These are phyloP conservation scores for Pythium insidiosum DNA, from an alignment of 352 stramenopile species.

Conservation along the genomic window DNA sequence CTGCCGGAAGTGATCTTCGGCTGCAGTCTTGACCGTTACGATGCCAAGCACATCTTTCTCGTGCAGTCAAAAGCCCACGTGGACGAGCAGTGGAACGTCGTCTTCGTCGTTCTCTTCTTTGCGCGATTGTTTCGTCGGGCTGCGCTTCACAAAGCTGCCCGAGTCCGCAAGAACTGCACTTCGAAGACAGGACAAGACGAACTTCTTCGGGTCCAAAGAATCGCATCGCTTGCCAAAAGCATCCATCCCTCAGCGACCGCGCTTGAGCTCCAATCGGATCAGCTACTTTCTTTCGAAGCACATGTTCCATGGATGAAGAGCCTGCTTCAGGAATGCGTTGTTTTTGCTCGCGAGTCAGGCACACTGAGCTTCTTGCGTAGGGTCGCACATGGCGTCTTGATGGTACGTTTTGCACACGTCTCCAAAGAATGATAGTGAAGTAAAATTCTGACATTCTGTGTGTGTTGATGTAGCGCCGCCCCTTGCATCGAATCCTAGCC, in stretches of 20 bases:
- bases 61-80: constrained; percentile 14
- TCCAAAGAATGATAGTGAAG: no score
- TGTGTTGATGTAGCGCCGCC: constrained; percentile 11
- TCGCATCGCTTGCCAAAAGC: no score
- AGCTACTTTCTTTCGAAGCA: no score
- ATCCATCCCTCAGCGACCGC: no score
- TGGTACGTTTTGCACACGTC: constrained; percentile 2
- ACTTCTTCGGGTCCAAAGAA: no score
- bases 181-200: background rate
- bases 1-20: constrained; percentile 26
- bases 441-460: no score
- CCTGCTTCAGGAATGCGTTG: background rate
- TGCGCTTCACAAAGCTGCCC: constrained; percentile 23
- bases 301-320: background rate
- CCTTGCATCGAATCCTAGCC: constrained; percentile 10
- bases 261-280: no score
- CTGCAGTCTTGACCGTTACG: constrained; percentile 21
- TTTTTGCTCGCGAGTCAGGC: no score
- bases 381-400: constrained; percentile 1
- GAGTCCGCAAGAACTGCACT: no score
- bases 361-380: no score
- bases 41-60: constrained; percentile 22
- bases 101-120: constrained; percentile 31
- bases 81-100: constrained; percentile 24
- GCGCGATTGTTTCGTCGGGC: constrained; percentile 23